Evolutionary conservation across 2,329 filamentous ascomycete species (phyloP).

Genomic region (Bipolaris oryzae): DNA sequence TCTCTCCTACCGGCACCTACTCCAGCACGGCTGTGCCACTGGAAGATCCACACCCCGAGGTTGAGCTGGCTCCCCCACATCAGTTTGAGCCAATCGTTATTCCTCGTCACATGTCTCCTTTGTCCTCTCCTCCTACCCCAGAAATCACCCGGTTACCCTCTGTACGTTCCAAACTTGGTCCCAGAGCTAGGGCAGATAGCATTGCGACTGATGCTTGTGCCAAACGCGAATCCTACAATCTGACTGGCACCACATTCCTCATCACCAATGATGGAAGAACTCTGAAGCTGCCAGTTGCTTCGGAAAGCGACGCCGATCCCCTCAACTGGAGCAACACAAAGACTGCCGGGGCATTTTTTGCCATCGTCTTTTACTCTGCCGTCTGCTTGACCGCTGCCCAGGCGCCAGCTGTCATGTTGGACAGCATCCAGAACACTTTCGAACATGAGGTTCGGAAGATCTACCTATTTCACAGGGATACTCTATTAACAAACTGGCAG

Average conservation of each 20-base stretch:
- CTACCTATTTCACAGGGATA: neutral
- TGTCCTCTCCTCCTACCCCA: neutral
- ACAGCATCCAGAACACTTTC: constrained; percentile 22
- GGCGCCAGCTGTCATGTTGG: constrained; percentile 23
- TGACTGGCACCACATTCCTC: constrained; percentile 34
- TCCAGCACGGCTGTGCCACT: constrained; percentile 6
- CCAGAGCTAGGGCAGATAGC: neutral
- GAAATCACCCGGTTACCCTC: neutral
- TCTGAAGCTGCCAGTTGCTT: constrained; percentile 33
- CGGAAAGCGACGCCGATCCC: constrained; percentile 31
- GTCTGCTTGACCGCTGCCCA: constrained; percentile 28
- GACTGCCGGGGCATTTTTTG: constrained; percentile 24
- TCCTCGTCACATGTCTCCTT: constrained; percentile 16
- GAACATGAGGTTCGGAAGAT: constrained; percentile 17
- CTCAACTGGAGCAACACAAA: constrained; percentile 34
- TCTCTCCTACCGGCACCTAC: constrained; percentile 1
- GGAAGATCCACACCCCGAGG: constrained; percentile 18
- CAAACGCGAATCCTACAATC: constrained; percentile 36
- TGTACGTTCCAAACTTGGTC: neutral
- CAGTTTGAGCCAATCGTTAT: constrained; percentile 18
- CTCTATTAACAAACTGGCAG: neutral
- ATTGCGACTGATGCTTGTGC: neutral
- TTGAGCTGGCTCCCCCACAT: constrained; percentile 24
- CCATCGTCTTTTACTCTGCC: constrained; percentile 22
- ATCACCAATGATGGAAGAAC: constrained; percentile 30